Evolutionary conservation across 73 alveolate genomes (phyloP).

Genomic region (Paramecium biaurelia): DNA sequence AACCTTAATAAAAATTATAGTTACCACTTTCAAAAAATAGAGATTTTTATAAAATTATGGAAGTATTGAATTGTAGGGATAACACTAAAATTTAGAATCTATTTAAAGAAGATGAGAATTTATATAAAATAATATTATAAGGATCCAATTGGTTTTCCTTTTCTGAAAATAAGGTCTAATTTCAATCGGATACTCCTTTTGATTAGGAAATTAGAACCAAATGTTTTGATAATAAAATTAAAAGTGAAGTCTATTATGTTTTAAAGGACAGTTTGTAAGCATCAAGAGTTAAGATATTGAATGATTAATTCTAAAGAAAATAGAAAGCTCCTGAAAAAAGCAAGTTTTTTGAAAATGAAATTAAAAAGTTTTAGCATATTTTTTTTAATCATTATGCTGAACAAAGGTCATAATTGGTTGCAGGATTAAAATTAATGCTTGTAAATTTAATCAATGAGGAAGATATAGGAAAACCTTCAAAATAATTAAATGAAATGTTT

Average conservation of each 20-base stretch:
- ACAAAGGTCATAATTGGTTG: neutral
- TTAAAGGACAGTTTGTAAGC: neutral
- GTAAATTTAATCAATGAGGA: neutral
- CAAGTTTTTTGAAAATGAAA: neutral
- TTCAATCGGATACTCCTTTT: neutral
- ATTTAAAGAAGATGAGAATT: neutral
- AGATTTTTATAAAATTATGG: neutral
- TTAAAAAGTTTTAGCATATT: neutral
- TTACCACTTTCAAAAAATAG: neutral
- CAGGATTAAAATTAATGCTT: neutral
- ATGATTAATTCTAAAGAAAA: neutral
- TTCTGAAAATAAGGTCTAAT: neutral
- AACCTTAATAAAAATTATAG: neutral
- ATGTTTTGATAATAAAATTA: neutral
- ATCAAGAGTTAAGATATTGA: neutral
- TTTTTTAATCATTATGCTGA: slow-evolving; percentile 39
- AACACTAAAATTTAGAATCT: neutral
- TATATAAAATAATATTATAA: neutral
- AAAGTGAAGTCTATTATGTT: neutral
- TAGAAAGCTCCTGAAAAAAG: neutral
- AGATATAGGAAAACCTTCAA: neutral
- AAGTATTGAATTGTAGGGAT: neutral
- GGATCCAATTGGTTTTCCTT: neutral
- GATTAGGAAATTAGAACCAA: neutral
- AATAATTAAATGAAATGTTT: neutral